Percentiles rank a stretch among this genome's conserved stretches.
These are phyloP conservation scores for Francoa sonchifolia DNA, from an alignment of 441 rosid genomes.

Conservation along the genomic window DNA sequence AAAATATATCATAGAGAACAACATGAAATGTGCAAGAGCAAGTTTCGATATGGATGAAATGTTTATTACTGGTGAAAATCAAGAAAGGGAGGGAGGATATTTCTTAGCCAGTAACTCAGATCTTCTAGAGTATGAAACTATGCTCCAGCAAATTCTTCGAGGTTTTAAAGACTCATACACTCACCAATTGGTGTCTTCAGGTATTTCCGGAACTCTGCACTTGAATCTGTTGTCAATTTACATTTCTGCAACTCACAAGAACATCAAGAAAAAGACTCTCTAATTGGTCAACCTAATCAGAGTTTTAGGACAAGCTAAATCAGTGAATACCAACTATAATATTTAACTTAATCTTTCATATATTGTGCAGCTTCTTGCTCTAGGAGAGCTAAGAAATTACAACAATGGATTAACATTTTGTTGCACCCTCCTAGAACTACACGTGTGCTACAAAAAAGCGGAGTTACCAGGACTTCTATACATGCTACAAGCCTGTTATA, in stretches of 20 bases:
- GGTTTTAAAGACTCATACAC: neutral
- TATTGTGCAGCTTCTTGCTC: conserved; percentile 4
- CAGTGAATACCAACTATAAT: neutral
- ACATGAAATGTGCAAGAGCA: neutral
- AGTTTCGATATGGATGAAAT: neutral
- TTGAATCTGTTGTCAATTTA: too few species aligned
- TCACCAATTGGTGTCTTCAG: conserved; percentile 4
- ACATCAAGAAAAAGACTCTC: neutral
- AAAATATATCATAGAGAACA: neutral
- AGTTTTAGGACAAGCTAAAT: neutral
- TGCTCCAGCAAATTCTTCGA: neutral
- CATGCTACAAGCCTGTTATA: conserved; percentile 3
- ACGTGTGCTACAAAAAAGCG: neutral
- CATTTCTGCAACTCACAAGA: neutral
- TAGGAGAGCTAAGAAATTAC: conserved; percentile 1
- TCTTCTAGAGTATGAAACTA: neutral
- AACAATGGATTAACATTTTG: neutral
- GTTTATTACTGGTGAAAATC: neutral
- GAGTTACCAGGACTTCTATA: conserved; percentile 5
- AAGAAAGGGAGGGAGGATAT: neutral
- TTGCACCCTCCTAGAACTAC: neutral
- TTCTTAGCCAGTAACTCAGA: neutral
- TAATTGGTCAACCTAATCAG: neutral
- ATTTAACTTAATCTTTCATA: neutral
- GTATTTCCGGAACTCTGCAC: neutral